These are phyloP conservation scores for Inonotus obliquus DNA, from an alignment of 1,284 basidiomycete species.

Conservation along the genomic window DNA sequence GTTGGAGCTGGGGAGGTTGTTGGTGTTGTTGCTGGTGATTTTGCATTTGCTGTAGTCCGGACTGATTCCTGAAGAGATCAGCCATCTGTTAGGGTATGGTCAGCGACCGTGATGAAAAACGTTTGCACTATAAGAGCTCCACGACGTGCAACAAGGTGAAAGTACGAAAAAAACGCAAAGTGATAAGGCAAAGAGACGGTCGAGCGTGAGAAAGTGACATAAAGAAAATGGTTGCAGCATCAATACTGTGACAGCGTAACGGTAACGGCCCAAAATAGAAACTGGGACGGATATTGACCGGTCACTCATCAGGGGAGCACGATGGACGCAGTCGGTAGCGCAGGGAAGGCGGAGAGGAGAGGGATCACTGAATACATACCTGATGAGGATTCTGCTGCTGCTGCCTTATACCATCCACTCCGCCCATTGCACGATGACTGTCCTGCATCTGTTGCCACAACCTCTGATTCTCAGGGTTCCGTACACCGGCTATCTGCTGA, in stretches of 20 bases:
- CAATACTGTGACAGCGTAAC: slow-evolving; percentile 6
- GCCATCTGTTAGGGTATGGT: slow-evolving; percentile 15
- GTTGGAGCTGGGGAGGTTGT: slow-evolving; percentile 11
- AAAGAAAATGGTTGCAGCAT: background rate
- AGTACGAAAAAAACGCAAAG: slow-evolving; percentile 7
- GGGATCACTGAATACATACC: slow-evolving; percentile 10
- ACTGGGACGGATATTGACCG: slow-evolving; percentile 11
- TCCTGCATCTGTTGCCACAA: slow-evolving; percentile 19
- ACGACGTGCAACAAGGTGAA: background rate
- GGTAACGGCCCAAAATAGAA: slow-evolving; percentile 12
- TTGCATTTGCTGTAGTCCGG: background rate
- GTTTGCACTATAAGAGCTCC: background rate
- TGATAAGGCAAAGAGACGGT: slow-evolving; percentile 9
- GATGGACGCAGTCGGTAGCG: slow-evolving; percentile 10
- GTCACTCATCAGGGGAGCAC: slow-evolving; percentile 14
- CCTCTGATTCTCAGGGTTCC: slow-evolving; percentile 11
- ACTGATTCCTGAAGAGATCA: slow-evolving; percentile 12
- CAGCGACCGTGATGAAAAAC: slow-evolving; percentile 1
- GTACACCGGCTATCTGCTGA: slow-evolving; percentile 11
- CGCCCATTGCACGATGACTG: slow-evolving; percentile 12
- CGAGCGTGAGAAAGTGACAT: slow-evolving; percentile 2
- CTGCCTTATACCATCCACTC: slow-evolving; percentile 7
- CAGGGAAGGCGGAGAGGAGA: background rate
- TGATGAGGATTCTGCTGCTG: slow-evolving; percentile 8
- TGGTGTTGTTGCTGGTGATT: slow-evolving; percentile 9